Evolutionary conservation across 139 green algal species (phyloP).

Genomic region (Parachlorella kessleri): DNA sequence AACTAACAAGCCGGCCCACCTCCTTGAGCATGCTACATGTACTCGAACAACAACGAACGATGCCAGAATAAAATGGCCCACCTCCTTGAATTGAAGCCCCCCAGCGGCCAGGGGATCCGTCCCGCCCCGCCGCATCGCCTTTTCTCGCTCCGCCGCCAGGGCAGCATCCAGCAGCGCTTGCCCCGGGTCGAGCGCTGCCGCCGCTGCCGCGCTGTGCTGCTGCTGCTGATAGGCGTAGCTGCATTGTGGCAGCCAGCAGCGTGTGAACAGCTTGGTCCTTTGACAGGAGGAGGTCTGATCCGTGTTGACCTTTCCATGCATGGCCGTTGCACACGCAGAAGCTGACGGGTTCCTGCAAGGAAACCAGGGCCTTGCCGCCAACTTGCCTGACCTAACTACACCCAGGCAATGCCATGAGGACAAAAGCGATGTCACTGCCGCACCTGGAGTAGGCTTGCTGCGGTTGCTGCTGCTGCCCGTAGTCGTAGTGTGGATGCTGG

Average conservation of each 20-base stretch:
- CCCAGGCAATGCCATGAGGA: too few species aligned
- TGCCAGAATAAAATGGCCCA: too few species aligned
- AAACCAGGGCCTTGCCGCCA: too few species aligned
- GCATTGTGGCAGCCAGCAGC: not conserved
- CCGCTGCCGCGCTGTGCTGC: constrained; percentile 7
- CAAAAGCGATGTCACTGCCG: too few species aligned
- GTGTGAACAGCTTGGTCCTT: too few species aligned
- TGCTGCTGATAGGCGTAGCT: constrained; percentile 3
- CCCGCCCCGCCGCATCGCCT: constrained; percentile 32
- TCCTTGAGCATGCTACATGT: too few species aligned
- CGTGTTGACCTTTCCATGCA: not conserved
- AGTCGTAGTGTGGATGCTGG: not conserved
- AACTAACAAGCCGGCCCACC: too few species aligned
- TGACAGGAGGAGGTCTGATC: not conserved
- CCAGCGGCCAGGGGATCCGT: constrained; percentile 14
- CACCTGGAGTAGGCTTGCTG: constrained; percentile 1
- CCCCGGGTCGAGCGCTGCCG: not conserved
- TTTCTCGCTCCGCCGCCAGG: constrained; percentile 50
- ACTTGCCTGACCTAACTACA: too few species aligned
- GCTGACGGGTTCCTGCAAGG: too few species aligned
- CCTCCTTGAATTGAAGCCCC: constrained; percentile 66
- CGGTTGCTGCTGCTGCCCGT: constrained; percentile 8
- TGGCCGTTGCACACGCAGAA: too few species aligned
- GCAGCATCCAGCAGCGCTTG: constrained; percentile 50
- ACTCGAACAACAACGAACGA: too few species aligned